Base-by-base conservation (phyloP, 441 rosid genomes). In the Jatropha multifida region DNA sequence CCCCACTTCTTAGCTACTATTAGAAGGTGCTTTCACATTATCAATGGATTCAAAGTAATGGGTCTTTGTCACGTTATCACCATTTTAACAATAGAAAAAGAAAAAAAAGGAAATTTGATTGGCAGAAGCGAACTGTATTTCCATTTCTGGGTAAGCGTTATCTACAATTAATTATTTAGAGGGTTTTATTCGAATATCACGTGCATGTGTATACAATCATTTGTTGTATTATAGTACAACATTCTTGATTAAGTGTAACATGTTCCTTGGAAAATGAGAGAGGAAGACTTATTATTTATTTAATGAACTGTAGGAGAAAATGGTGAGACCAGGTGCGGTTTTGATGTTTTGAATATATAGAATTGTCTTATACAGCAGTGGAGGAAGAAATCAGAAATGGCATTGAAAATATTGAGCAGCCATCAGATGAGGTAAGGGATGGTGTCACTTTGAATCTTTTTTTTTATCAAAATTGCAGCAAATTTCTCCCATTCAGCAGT, bases 1-100 rank as follows among this genome's bases (percentile, higher is more conserved):
- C 79, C 85, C 85, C 81, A 84, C 82, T 26, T 3, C n/a, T 20
- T 1, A 1, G 23, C 26, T 18, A n/a, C 23, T 59, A 56, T 17
- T 23, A 51, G 44, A 23, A 12, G 56, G n/a, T 52, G 63, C 61
- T 27, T 73, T 63, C 76, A 73, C 76, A 72, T 73, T 49, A 62
- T 73, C 27, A 49, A 62, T 18, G 38, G 56, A 46, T 61, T 26
- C 10, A 61, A 61, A 61, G 58, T 12, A 11, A 17, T 49, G 68
- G 48, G 75, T 72, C 67, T 59, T 61, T 60, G 32, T 60, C 75
- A 32, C 32, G 48, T 14, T 55, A 49, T 20, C 2, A 56, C 27
- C 3, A 15, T 0, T 13, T 51, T 15, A 8, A 46, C 51, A 2
- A 7, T 46, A 46, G 23, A 46, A 11, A 46, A 11, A 46, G 49